phyloP scores from a whole-genome alignment of 2,329 filamentous ascomycete genomes.

The Anisogramma anomala region DNA sequence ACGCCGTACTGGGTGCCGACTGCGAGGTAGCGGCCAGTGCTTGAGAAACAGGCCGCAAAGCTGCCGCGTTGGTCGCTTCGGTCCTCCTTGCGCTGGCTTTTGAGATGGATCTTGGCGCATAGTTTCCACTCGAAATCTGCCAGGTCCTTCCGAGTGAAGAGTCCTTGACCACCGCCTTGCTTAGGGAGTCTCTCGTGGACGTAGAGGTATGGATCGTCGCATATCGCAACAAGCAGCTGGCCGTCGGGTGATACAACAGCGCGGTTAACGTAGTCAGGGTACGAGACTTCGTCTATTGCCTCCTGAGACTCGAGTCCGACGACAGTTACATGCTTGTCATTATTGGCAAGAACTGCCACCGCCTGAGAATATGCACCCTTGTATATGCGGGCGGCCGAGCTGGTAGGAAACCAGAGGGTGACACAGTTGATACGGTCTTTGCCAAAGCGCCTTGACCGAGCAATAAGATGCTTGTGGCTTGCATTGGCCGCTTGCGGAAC shows the following conservation, averaged over 20 bases:
- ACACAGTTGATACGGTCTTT: constrained; percentile 55
- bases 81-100: constrained; percentile 45
- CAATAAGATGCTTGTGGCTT: constrained; percentile 35
- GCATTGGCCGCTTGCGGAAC: no score
- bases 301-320: constrained; percentile 59
- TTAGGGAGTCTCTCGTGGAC: constrained; percentile 53
- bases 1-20: constrained; percentile 71
- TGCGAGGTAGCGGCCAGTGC: constrained; percentile 58
- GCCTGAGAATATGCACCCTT: constrained; percentile 35
- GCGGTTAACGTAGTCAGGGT: constrained; percentile 84
- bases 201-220: constrained; percentile 78
- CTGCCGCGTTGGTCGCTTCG: constrained; percentile 50
- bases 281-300: constrained; percentile 56
- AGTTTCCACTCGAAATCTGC: constrained; percentile 37
- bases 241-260: constrained; percentile 89
- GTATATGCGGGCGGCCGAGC: constrained; percentile 22
- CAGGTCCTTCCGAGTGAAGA: constrained; percentile 18
- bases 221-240: constrained; percentile 65
- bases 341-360: constrained; percentile 73
- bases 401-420: constrained; percentile 47
- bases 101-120: constrained; percentile 42
- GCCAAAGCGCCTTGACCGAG: constrained; percentile 43
- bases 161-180: constrained; percentile 20
- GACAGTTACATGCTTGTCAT: constrained; percentile 80
- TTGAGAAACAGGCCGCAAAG: constrained; percentile 69